Conservation (phyloP, 495 filamentous ascomycete species). For the Oidiodendron maius region DNA sequence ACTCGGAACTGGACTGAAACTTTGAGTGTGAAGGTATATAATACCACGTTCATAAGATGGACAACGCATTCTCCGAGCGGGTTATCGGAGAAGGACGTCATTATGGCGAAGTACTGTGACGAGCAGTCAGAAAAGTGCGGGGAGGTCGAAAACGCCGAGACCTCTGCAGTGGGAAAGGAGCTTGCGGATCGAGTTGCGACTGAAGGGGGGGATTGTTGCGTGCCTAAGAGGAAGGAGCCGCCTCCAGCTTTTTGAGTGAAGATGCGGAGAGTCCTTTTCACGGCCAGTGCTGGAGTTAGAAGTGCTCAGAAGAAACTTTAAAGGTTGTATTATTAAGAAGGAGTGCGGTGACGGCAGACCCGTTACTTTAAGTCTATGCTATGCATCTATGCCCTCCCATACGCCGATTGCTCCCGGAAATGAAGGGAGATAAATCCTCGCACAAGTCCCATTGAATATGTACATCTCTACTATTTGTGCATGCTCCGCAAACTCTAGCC, state of each 20-base stretch:
- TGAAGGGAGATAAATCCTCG: background rate
- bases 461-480: too few species aligned
- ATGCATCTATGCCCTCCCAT: too few species aligned
- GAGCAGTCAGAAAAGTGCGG: constrained; percentile 44
- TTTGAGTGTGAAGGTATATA: constrained; percentile 42
- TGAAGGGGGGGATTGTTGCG: constrained; percentile 41
- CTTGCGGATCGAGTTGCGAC: constrained; percentile 31
- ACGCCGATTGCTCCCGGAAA: background rate
- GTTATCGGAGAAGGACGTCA: constrained; percentile 61
- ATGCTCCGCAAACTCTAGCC: too few species aligned
- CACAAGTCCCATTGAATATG: too few species aligned
- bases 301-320: too few species aligned
- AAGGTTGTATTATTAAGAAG: too few species aligned
- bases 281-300: too few species aligned
- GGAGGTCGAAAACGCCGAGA: constrained; percentile 26
- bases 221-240: constrained; percentile 33
- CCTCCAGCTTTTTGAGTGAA: too few species aligned
- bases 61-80: constrained; percentile 69
- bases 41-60: constrained; percentile 59
- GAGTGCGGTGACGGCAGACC: too few species aligned
- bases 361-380: too few species aligned
- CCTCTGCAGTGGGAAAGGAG: constrained; percentile 12
- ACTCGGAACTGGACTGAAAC: background rate
- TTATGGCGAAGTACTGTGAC: constrained; percentile 63
- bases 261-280: too few species aligned